Evolutionary conservation across 1,284 basidiomycete genomes (phyloP).

Genomic region (Ceratobasidium sp.): DNA sequence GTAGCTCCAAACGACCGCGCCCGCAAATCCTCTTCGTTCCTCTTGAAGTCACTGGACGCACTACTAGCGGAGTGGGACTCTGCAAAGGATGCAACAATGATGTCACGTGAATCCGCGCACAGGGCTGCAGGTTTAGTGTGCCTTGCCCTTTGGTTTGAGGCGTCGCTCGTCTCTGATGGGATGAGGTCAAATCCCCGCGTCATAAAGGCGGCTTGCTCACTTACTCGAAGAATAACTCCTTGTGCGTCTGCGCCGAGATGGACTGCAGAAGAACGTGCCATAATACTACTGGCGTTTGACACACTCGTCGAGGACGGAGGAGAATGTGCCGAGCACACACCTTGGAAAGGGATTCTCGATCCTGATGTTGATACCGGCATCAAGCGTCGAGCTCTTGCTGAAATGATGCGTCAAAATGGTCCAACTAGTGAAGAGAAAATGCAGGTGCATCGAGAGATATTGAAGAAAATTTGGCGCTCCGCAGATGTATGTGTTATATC

Average conservation of each 20-base stretch:
- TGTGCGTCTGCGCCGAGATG: slow-evolving; percentile 58
- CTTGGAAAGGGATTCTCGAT: slow-evolving; percentile 64
- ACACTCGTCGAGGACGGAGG: slow-evolving; percentile 58
- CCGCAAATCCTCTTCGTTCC: slow-evolving; percentile 67
- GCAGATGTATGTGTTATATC: slow-evolving; percentile 59
- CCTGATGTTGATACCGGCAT: slow-evolving; percentile 74
- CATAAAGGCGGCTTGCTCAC: slow-evolving; percentile 64
- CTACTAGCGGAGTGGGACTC: slow-evolving; percentile 59
- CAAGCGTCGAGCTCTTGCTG: slow-evolving; percentile 57
- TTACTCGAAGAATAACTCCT: slow-evolving; percentile 57
- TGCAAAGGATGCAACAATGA: slow-evolving; percentile 37
- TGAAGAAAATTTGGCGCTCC: slow-evolving; percentile 63
- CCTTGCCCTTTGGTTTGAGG: slow-evolving; percentile 70
- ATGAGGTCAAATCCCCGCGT: slow-evolving; percentile 63
- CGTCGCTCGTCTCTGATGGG: slow-evolving; percentile 67
- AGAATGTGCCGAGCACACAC: slow-evolving; percentile 46
- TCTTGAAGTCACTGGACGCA: slow-evolving; percentile 65
- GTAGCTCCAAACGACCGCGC: slow-evolving; percentile 17
- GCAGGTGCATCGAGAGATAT: slow-evolving; percentile 45
- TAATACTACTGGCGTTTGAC: slow-evolving; percentile 69
- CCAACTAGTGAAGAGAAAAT: slow-evolving; percentile 48
- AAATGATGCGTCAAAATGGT: slow-evolving; percentile 39
- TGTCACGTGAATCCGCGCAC: slow-evolving; percentile 60
- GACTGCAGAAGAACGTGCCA: slow-evolving; percentile 64
- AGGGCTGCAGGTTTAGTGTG: slow-evolving; percentile 72